Evolutionary conservation across 2,329 filamentous ascomycete species (phyloP).

Genomic region (Aspergillus caelatus): DNA sequence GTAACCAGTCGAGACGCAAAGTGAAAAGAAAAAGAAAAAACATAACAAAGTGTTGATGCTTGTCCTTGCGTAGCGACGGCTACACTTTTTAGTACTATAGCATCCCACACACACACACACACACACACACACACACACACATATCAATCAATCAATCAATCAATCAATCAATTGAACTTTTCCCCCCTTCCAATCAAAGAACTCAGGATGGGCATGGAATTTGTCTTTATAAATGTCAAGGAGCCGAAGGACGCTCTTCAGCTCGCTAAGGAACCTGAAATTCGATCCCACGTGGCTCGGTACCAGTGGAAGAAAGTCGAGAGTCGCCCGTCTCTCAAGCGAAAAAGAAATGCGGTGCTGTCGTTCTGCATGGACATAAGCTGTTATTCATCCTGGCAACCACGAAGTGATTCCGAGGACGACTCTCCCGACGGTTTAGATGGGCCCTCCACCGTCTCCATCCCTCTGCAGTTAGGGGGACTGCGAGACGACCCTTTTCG

Average conservation of each 20-base stretch:
- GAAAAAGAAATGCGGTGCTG: constrained; percentile 4
- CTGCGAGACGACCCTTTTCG: constrained; percentile 33
- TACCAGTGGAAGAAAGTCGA: constrained; percentile 26
- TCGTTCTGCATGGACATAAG: not conserved
- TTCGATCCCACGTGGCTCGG: constrained; percentile 31
- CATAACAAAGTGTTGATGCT: not conserved
- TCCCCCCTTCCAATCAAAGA: not conserved
- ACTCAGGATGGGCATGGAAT: constrained; percentile 16
- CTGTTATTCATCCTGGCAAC: not conserved
- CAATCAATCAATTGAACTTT: not conserved
- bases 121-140: not conserved
- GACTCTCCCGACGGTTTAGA: not conserved
- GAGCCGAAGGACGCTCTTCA: constrained; percentile 29
- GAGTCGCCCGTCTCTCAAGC: not conserved
- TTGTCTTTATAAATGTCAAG: constrained; percentile 31
- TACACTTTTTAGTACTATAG: not conserved
- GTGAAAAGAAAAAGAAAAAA: not conserved
- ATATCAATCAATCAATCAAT: not conserved
- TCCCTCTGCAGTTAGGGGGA: constrained; percentile 26
- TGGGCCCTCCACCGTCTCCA: not conserved
- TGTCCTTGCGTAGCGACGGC: not conserved
- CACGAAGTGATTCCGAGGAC: not conserved
- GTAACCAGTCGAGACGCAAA: not conserved
- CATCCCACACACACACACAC: not conserved
- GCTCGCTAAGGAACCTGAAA: constrained; percentile 25